These are phyloP conservation scores for Oxytropis ochrocephala DNA, from an alignment of 306 rosid species.

Conservation along the genomic window DNA sequence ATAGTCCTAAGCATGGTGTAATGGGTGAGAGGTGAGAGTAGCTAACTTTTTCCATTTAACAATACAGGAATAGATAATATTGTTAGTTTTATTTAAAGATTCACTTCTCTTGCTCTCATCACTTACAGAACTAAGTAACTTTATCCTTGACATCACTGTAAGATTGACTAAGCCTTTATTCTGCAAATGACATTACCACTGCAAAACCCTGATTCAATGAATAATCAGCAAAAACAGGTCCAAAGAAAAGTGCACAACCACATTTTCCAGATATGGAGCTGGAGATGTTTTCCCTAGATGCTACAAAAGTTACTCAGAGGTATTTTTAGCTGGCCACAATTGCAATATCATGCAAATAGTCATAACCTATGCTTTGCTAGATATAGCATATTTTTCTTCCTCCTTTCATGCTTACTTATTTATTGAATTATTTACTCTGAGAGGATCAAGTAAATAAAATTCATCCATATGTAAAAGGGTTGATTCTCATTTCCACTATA, in stretches of 20 bases:
- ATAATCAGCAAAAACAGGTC: background rate
- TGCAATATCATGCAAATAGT: background rate
- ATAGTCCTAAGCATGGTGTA: background rate
- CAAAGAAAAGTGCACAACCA: background rate
- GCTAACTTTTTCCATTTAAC: no score
- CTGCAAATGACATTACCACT: background rate
- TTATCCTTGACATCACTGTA: background rate
- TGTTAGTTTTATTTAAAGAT: no score
- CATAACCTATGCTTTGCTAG: background rate
- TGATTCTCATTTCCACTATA: conserved; percentile 12
- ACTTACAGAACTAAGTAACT: background rate
- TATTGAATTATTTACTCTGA: background rate
- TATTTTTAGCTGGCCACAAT: background rate
- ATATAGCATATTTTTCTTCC: background rate
- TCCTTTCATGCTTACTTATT: no score
- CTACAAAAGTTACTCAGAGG: conserved; percentile 12
- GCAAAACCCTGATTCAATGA: background rate
- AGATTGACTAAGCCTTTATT: background rate
- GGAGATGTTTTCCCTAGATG: conserved; percentile 15
- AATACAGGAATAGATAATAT: no score
- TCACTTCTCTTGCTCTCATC: background rate
- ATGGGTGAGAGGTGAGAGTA: background rate
- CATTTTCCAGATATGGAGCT: background rate
- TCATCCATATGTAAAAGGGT: no score
- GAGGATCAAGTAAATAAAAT: background rate